These are phyloP conservation scores for Eucalyptus cloeziana DNA, from an alignment of 345 rosid species.

Conservation along the genomic window DNA sequence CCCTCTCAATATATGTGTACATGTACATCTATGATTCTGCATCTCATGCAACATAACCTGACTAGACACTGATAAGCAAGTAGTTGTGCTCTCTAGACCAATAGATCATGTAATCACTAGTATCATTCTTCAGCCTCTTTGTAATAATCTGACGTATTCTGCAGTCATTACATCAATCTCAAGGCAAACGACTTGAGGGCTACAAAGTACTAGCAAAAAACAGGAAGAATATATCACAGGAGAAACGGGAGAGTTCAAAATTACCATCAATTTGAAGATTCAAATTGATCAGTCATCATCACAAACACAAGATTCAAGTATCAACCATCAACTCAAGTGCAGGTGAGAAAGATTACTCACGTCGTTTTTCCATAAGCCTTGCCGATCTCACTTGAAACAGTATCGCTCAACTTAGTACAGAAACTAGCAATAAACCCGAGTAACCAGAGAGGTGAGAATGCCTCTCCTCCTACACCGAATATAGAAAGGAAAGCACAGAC, in stretches of 20 bases:
- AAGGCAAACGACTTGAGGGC: neutral
- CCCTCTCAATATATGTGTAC: neutral
- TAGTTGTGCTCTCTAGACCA: neutral
- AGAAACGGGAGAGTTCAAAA: neutral
- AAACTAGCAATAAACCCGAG: slow-evolving; percentile 93
- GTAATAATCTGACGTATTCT: neutral
- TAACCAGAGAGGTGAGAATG: slow-evolving; percentile 45
- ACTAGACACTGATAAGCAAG: neutral
- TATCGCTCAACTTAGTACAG: slow-evolving; percentile 95
- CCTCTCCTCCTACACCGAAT: slow-evolving; percentile 51
- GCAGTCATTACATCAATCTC: neutral
- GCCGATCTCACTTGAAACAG: slow-evolving; percentile 92
- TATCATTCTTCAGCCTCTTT: neutral
- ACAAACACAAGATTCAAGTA: neutral
- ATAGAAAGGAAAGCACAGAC: slow-evolving; percentile 71
- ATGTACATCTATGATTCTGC: neutral
- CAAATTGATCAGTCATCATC: neutral
- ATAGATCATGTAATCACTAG: neutral
- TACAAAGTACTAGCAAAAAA: neutral
- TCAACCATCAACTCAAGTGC: neutral
- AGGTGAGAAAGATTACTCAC: slow-evolving; percentile 29
- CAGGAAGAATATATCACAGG: neutral
- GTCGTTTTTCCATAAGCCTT: slow-evolving; percentile 94
- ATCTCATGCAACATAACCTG: neutral
- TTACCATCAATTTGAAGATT: neutral